Evolutionary conservation across 2,329 filamentous ascomycete species (phyloP).

Genomic region (Fusarium sp.): DNA sequence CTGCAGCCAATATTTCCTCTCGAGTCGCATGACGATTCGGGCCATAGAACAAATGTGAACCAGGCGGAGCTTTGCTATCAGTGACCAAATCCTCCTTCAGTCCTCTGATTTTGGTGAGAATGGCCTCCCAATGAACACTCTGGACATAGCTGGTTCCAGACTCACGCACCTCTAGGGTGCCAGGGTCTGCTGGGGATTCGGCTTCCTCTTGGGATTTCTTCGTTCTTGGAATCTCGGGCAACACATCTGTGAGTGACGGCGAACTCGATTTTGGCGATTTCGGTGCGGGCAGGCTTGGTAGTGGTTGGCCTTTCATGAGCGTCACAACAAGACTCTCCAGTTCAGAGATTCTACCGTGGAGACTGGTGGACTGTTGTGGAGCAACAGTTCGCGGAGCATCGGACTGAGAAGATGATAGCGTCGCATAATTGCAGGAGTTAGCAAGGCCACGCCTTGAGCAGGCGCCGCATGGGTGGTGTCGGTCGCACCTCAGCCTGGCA

Average conservation of each 20-base stretch:
- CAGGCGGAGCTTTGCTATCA: conserved; percentile 12
- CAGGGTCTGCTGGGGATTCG: conserved; percentile 19
- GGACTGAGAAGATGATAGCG: conserved; percentile 10
- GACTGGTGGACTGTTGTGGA: conserved; percentile 12
- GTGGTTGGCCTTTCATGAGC: conserved; percentile 24
- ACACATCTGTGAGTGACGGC: conserved; percentile 1
- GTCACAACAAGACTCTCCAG: conserved; percentile 28
- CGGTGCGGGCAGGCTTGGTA: conserved; percentile 8
- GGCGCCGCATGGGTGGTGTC: conserved; percentile 25
- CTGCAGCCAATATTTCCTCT: conserved; percentile 23
- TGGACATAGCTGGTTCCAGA: conserved; percentile 32
- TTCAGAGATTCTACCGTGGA: conserved; percentile 29
- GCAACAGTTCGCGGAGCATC: conserved; percentile 5
- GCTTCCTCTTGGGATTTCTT: conserved; percentile 13
- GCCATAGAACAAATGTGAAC: conserved; percentile 31
- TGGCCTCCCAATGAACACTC: conserved; percentile 30
- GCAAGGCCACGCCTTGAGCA: conserved; percentile 24
- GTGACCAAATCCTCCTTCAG: conserved; percentile 26
- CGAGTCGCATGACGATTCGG: conserved; percentile 24
- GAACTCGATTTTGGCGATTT: conserved; percentile 19
- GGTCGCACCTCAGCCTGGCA: conserved; percentile 24
- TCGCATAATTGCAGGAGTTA: conserved; percentile 27
- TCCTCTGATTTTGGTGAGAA: conserved; percentile 28
- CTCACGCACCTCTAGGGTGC: conserved; percentile 17
- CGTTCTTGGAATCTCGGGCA: conserved; percentile 6